A percentile compares a stretch with the other conserved stretches of the same genome.
Conservation (phyloP, 2,329 filamentous ascomycete genomes). For the Trichoderma afroharzianum region DNA sequence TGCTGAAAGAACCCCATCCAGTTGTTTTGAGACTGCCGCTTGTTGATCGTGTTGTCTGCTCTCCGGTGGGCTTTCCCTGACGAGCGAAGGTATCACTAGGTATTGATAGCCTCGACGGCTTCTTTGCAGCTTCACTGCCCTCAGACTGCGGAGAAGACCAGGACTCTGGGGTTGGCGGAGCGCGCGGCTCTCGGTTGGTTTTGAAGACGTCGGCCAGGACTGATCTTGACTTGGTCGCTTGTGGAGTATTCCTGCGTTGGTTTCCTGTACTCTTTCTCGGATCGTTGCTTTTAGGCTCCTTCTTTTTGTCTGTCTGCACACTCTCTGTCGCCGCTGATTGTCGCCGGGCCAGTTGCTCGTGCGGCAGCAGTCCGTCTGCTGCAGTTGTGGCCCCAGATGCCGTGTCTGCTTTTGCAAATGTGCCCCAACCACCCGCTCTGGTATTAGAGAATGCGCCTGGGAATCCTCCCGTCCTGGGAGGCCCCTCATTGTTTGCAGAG, state of each 20-base stretch:
- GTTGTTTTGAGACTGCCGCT: conserved; percentile 7
- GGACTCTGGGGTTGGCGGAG: conserved; percentile 26
- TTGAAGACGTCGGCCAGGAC: conserved; percentile 34
- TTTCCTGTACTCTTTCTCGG: neutral
- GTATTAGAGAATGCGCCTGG: conserved; percentile 25
- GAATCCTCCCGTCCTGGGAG: conserved; percentile 24
- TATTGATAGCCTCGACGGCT: neutral
- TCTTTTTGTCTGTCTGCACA: neutral
- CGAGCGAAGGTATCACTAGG: neutral
- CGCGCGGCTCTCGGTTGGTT: conserved; percentile 25
- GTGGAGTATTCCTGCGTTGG: conserved; percentile 11
- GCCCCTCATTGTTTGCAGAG: conserved; percentile 21
- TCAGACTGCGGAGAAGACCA: conserved; percentile 22
- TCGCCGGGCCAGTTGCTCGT: conserved; percentile 36
- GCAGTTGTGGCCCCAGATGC: conserved; percentile 1
- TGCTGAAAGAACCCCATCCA: conserved; percentile 25
- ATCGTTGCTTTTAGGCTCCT: neutral
- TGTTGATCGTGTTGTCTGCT: conserved; percentile 2
- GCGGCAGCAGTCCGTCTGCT: conserved; percentile 33
- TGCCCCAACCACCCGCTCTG: conserved; percentile 21
- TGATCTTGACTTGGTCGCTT: conserved; percentile 26
- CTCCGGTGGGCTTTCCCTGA: neutral
- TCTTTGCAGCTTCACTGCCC: neutral
- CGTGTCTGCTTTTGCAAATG: conserved; percentile 19
- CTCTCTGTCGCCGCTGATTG: conserved; percentile 22